Evolutionary conservation across 73 alveolate species (phyloP).

Genomic region (Paramecium sonneborni): DNA sequence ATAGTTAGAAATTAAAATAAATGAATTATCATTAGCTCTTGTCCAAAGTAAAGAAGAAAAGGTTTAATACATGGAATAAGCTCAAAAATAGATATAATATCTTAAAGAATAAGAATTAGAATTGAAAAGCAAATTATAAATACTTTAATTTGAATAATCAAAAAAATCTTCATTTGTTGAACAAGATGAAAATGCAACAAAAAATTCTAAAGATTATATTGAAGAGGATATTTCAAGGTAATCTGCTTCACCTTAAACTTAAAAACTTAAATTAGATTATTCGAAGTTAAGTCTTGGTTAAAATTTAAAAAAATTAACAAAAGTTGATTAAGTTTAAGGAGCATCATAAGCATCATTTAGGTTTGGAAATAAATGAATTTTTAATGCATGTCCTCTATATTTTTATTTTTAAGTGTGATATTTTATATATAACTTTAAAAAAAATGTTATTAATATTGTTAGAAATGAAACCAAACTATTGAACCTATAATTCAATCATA

Average conservation of each 20-base stretch:
- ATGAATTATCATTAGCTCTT: background rate
- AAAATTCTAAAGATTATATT: background rate
- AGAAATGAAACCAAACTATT: too few species aligned
- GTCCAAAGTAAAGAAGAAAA: background rate
- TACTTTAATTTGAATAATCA: background rate
- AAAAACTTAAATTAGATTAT: background rate
- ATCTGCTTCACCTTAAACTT: background rate
- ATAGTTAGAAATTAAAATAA: background rate
- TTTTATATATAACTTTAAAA: too few species aligned
- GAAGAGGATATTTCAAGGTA: background rate
- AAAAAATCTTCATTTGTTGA: background rate
- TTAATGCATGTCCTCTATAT: background rate
- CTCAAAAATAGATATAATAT: background rate
- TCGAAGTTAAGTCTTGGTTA: background rate
- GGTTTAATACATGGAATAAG: background rate
- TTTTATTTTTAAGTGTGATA: too few species aligned
- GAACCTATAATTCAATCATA: too few species aligned
- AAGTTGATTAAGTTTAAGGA: conserved; percentile 19
- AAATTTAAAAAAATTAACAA: background rate
- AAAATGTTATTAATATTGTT: too few species aligned
- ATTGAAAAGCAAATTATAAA: background rate
- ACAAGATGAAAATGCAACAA: background rate
- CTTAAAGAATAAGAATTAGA: conserved; percentile 36
- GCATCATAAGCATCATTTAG: conserved; percentile 15
- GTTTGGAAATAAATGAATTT: conserved; percentile 35